Evolutionary conservation across 2,329 filamentous ascomycete species (phyloP).

Genomic region (Decorospora gaudefroyi): DNA sequence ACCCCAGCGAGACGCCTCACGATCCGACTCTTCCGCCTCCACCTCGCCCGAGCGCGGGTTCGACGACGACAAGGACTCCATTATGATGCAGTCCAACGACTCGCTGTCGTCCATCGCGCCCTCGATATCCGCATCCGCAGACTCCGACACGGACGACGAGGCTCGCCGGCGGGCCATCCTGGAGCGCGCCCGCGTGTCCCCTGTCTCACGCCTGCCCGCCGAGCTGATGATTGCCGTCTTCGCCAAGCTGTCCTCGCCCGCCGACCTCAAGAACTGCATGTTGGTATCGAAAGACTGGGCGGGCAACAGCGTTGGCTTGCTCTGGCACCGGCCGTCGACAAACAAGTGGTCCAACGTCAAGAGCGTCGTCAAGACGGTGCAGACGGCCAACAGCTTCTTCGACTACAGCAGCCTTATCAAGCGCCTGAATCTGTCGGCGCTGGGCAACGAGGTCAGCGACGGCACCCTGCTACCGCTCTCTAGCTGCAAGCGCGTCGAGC

Average conservation of each 20-base stretch:
- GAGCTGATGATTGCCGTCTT: slow-evolving; percentile 96
- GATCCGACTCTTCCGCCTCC: slow-evolving; percentile 64
- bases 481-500: slow-evolving; percentile 87
- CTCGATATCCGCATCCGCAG: slow-evolving; percentile 72
- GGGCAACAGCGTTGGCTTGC: slow-evolving; percentile 83
- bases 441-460: slow-evolving; percentile 79
- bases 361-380: slow-evolving; percentile 78
- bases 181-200: slow-evolving; percentile 71
- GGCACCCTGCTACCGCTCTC: slow-evolving; percentile 82
- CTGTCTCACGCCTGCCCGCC: slow-evolving; percentile 83
- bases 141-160: slow-evolving; percentile 77
- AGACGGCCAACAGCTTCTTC: slow-evolving; percentile 76
- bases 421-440: slow-evolving; percentile 82
- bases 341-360: slow-evolving; percentile 81
- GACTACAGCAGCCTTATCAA: slow-evolving; percentile 89
- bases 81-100: slow-evolving; percentile 80
- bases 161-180: slow-evolving; percentile 59
- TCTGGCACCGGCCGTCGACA: slow-evolving; percentile 94
- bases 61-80: slow-evolving; percentile 93
- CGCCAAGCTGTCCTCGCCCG: slow-evolving; percentile 73
- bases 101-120: slow-evolving; percentile 89
- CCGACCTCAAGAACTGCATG: slow-evolving; percentile 86
- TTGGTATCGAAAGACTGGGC: slow-evolving; percentile 94
- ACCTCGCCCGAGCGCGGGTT: slow-evolving; percentile 76
- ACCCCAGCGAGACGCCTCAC: slow-evolving; percentile 39